A percentile compares a stretch with the other conserved stretches of the same genome.
Conservation (phyloP, 768 basidiomycete genomes). For the Solioccasus polychromus region DNA sequence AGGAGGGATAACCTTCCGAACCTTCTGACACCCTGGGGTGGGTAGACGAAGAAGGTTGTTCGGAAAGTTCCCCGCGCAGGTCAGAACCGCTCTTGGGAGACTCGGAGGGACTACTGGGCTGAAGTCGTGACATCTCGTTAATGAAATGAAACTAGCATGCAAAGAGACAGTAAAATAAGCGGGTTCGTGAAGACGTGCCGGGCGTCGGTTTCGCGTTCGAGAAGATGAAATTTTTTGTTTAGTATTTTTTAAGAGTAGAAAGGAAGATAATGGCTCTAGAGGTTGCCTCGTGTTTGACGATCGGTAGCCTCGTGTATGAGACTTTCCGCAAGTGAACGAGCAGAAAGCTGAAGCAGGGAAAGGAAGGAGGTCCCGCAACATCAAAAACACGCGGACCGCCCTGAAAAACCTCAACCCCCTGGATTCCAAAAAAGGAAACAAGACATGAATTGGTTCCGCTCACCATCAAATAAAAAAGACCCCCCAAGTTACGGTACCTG, state of each 20-base stretch:
- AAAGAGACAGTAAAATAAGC: slow-evolving; percentile 26
- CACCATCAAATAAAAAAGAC: slow-evolving; percentile 20
- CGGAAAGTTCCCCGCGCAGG: slow-evolving; percentile 28
- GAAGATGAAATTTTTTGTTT: slow-evolving; percentile 13
- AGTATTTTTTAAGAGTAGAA: slow-evolving; percentile 19
- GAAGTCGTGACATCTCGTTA: slow-evolving; percentile 39
- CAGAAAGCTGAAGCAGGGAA: slow-evolving; percentile 25
- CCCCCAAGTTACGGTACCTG: slow-evolving; percentile 12
- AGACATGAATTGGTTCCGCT: slow-evolving; percentile 21
- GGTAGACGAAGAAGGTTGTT: slow-evolving; percentile 35
- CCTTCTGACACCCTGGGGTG: slow-evolving; percentile 37
- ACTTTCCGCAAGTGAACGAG: slow-evolving; percentile 38
- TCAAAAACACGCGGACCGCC: slow-evolving; percentile 30
- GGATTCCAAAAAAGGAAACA: slow-evolving; percentile 28
- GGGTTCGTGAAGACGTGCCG: slow-evolving; percentile 28
- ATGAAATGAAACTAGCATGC: slow-evolving; percentile 29
- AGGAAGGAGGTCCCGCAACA: slow-evolving; percentile 15
- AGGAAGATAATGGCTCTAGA: slow-evolving; percentile 30
- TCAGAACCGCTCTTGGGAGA: slow-evolving; percentile 32
- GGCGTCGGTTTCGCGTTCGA: slow-evolving; percentile 35
- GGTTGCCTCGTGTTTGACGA: slow-evolving; percentile 47
- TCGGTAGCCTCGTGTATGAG: slow-evolving; percentile 48
- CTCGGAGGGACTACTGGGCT: slow-evolving; percentile 27
- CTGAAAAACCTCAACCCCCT: slow-evolving; percentile 34
- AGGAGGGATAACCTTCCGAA: slow-evolving; percentile 76